Conservation (phyloP, 2,329 filamentous ascomycete genomes). For the Arthrinium puccinioides region DNA sequence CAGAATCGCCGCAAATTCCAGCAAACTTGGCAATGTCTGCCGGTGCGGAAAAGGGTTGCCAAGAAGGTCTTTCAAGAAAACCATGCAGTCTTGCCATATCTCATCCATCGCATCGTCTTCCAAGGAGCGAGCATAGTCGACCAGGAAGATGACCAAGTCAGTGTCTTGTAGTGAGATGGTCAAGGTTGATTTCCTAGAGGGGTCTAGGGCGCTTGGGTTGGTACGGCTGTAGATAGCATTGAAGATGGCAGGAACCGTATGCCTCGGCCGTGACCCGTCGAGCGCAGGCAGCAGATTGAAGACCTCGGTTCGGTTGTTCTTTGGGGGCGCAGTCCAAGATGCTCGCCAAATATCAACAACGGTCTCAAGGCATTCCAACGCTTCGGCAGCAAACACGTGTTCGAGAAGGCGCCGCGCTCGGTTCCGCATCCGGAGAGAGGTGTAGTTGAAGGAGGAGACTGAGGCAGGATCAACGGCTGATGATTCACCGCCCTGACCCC, state of each 20-base stretch:
- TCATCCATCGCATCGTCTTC: slow-evolving; percentile 98
- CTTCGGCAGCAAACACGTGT: slow-evolving; percentile 86
- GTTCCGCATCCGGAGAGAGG: slow-evolving; percentile 84
- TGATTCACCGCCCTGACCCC: slow-evolving; percentile 63
- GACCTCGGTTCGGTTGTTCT: slow-evolving; percentile 53
- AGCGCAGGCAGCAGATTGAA: slow-evolving; percentile 85
- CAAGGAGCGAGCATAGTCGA: slow-evolving; percentile 81
- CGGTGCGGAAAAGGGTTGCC: slow-evolving; percentile 92
- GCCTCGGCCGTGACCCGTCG: slow-evolving; percentile 82
- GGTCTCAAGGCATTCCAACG: slow-evolving; percentile 88
- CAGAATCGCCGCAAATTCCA: slow-evolving; percentile 84
- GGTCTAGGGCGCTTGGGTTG: slow-evolving; percentile 73
- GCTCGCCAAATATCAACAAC: slow-evolving; percentile 76
- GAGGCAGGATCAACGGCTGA: slow-evolving; percentile 57
- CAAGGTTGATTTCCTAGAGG: slow-evolving; percentile 75
- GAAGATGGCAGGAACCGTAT: slow-evolving; percentile 89
- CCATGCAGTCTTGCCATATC: slow-evolving; percentile 92
- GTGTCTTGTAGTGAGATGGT: slow-evolving; percentile 77
- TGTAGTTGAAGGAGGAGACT: slow-evolving; percentile 80
- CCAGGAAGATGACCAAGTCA: slow-evolving; percentile 80
- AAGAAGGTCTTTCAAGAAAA: slow-evolving; percentile 82
- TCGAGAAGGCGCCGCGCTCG: slow-evolving; percentile 81
- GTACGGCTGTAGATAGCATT: slow-evolving; percentile 94
- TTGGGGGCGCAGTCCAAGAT: slow-evolving; percentile 35
- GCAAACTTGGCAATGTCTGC: slow-evolving; percentile 75